Percentiles rank a stretch among this genome's conserved stretches.
Conservation (phyloP, 371 early-diverging fungal genomes). For the Nematocida ausubeli region DNA sequence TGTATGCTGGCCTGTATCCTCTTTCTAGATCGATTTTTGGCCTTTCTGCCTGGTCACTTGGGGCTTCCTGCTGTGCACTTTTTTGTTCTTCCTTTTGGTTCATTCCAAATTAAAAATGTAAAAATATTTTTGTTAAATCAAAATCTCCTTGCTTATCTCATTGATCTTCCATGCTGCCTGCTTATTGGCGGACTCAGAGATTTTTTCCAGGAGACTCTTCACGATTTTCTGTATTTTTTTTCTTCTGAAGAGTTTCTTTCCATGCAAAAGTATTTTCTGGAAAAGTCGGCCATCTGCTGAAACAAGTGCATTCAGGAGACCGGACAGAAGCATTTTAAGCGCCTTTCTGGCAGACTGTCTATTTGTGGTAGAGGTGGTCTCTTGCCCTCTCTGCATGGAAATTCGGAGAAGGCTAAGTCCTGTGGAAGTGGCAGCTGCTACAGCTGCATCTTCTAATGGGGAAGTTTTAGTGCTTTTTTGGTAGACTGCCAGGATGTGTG, state of each 20-base stretch:
- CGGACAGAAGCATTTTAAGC: background rate
- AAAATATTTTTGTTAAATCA: slow-evolving; percentile 44
- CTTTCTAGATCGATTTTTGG: background rate
- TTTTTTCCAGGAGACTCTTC: background rate
- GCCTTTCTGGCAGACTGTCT: background rate
- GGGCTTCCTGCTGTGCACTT: background rate
- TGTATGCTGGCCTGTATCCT: slow-evolving; percentile 6
- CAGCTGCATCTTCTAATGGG: background rate
- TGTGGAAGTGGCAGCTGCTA: background rate
- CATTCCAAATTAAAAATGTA: slow-evolving; percentile 42
- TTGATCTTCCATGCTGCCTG: background rate
- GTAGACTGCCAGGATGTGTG: background rate
- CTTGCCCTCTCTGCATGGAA: background rate
- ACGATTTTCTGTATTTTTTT: background rate
- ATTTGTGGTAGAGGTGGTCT: background rate
- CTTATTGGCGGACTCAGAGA: background rate
- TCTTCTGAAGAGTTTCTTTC: background rate
- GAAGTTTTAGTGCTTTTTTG: background rate
- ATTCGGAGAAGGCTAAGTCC: background rate
- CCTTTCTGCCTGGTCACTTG: background rate
- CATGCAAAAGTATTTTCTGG: slow-evolving; percentile 3
- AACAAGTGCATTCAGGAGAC: slow-evolving; percentile 21
- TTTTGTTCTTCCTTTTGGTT: slow-evolving; percentile 7
- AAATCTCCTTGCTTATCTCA: background rate
- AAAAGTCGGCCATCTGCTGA: slow-evolving; percentile 26